Evolutionary conservation across 2,329 filamentous ascomycete species (phyloP).

Genomic region (Chrysoporthe austroafricana): DNA sequence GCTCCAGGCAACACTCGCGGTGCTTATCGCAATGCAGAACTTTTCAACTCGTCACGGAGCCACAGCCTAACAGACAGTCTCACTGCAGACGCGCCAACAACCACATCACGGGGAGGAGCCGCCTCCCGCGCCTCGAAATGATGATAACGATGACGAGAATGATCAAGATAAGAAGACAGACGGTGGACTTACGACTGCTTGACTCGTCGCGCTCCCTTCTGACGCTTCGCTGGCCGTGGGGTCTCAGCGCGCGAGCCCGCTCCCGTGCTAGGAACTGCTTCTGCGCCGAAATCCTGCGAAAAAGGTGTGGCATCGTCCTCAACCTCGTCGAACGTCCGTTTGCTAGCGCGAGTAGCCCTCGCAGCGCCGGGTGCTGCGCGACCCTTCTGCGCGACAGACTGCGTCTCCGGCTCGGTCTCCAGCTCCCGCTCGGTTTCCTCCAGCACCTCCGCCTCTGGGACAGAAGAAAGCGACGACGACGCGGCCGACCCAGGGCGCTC

Average conservation of each 20-base stretch:
- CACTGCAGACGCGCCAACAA: neutral
- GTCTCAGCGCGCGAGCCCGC: constrained; percentile 64
- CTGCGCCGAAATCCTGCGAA: constrained; percentile 52
- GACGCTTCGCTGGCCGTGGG: constrained; percentile 61
- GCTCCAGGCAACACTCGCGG: neutral
- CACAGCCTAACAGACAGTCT: constrained; percentile 10
- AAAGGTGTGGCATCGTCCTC: constrained; percentile 59
- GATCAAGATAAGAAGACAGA: constrained; percentile 13
- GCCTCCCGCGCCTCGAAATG: neutral
- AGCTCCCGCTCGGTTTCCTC: constrained; percentile 25
- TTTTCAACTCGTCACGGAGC: neutral
- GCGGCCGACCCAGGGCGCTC: constrained; percentile 12
- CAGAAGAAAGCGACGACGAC: constrained; percentile 27
- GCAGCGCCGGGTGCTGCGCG: constrained; percentile 36
- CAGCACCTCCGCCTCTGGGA: constrained; percentile 32
- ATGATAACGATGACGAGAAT: constrained; percentile 8
- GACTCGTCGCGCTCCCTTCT: constrained; percentile 55
- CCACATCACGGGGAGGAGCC: neutral
- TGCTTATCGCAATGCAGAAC: neutral
- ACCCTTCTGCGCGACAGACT: constrained; percentile 2
- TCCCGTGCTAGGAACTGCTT: constrained; percentile 50
- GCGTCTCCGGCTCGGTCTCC: constrained; percentile 12
- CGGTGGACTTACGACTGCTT: constrained; percentile 67
- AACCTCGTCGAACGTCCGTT: constrained; percentile 58
- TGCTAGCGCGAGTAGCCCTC: constrained; percentile 53